These are phyloP conservation scores for Sporothrix mexicana DNA, from an alignment of 2,329 filamentous ascomycete species.

Conservation along the genomic window DNA sequence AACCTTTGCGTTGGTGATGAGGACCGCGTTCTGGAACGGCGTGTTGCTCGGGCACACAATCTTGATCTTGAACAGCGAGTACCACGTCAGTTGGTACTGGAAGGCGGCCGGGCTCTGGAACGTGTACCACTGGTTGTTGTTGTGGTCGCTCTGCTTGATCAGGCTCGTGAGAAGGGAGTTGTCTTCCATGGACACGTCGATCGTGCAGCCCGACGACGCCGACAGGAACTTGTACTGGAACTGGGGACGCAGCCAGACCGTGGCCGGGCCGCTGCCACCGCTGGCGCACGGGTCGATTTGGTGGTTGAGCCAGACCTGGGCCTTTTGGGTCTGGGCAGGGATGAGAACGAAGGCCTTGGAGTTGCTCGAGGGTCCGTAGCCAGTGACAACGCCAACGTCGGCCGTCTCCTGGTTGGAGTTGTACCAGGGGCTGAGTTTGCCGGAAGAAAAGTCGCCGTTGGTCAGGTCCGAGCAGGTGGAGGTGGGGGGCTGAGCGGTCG, in stretches of 20 bases:
- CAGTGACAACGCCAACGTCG: background rate
- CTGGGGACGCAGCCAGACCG: background rate
- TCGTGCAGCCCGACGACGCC: background rate
- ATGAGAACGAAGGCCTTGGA: background rate
- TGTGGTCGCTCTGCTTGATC: no score
- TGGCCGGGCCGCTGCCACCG: background rate
- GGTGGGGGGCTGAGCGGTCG: background rate
- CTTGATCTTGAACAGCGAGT: no score
- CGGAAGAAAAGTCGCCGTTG: conserved; percentile 4
- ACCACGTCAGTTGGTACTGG: no score
- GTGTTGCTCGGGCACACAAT: no score
- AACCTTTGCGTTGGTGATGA: no score
- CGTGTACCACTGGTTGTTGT: no score
- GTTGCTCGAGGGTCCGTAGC: background rate
- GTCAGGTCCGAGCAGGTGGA: conserved; percentile 5
- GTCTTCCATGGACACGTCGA: background rate
- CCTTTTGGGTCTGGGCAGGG: background rate
- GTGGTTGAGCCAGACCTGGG: background rate
- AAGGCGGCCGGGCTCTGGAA: no score
- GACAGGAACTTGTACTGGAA: conserved; percentile 20
- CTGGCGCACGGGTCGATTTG: background rate
- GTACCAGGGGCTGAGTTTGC: background rate
- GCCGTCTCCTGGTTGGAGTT: conserved; percentile 4
- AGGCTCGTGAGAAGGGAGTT: no score
- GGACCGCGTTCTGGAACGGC: no score